phyloP scores from a whole-genome alignment of 805 yeast species.

The Cyberlindnera xishuangbannaensis region DNA sequence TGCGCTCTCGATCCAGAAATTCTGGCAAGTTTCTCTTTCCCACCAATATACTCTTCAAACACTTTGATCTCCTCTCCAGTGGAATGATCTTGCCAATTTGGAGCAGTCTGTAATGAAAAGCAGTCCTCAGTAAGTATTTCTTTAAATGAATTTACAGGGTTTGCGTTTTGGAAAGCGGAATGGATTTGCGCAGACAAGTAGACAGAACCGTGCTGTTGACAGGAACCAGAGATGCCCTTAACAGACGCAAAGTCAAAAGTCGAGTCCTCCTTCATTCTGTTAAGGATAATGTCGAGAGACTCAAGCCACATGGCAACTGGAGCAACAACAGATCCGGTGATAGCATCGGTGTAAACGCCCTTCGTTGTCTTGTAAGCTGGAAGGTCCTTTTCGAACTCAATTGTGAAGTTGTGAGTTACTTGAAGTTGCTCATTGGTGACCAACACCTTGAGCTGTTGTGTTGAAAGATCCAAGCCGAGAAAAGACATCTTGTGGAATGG shows the following conservation, averaged over 20 bases:
- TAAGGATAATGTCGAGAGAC: constrained; percentile 63
- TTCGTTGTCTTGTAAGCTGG: constrained; percentile 58
- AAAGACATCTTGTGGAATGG: too few relatives aligned
- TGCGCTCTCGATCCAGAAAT: constrained; percentile 86
- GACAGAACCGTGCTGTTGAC: constrained; percentile 92
- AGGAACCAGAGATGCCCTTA: constrained; percentile 71
- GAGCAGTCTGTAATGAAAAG: constrained; percentile 61
- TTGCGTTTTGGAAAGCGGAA: constrained; percentile 33
- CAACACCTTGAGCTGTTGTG: constrained; percentile 81
- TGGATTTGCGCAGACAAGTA: constrained; percentile 59
- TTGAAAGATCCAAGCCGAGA: constrained; percentile 81
- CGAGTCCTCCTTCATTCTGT: constrained; percentile 38
- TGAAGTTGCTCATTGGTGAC: constrained; percentile 50
- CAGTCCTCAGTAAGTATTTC: constrained; percentile 45
- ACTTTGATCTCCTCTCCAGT: constrained; percentile 61
- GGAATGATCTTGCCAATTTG: constrained; percentile 95
- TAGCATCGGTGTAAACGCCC: constrained; percentile 59
- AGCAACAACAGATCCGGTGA: constrained; percentile 57
- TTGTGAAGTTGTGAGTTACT: constrained; percentile 50
- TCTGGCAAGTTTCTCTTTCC: constrained; percentile 50
- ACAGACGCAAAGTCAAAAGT: constrained; percentile 61
- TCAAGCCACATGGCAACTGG: constrained; percentile 92
- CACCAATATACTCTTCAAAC: constrained; percentile 61
- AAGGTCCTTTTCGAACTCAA: constrained; percentile 67
- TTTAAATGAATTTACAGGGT: constrained; percentile 29